These are phyloP conservation scores for Fusarium sublunatum DNA, from an alignment of 2,329 filamentous ascomycete species.

Conservation along the genomic window DNA sequence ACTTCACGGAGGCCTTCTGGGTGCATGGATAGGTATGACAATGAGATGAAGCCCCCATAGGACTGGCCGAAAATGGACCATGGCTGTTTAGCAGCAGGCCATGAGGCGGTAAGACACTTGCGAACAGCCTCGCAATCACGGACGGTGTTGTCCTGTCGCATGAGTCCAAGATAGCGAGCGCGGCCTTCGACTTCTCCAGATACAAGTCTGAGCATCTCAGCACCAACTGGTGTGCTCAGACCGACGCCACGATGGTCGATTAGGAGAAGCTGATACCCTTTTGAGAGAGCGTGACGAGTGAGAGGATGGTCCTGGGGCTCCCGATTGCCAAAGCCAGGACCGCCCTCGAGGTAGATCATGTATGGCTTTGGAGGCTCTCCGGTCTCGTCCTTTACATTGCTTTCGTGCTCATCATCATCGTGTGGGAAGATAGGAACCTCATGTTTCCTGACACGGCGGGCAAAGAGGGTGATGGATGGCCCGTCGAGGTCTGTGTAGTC, in stretches of 20 bases:
- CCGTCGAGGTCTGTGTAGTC: conserved; percentile 74
- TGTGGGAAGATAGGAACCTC: conserved; percentile 68
- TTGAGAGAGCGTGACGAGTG: conserved; percentile 76
- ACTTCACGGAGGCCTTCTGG: conserved; percentile 83
- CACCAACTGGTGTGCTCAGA: conserved; percentile 81
- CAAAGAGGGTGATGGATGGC: conserved; percentile 79
- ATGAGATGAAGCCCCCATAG: conserved; percentile 87
- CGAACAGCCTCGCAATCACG: conserved; percentile 89
- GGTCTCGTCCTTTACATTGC: conserved; percentile 19
- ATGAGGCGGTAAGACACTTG: conserved; percentile 75
- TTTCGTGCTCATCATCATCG: conserved; percentile 44
- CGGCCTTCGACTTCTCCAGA: conserved; percentile 74
- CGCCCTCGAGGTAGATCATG: conserved; percentile 84
- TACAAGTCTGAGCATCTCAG: conserved; percentile 70
- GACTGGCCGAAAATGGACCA: conserved; percentile 93
- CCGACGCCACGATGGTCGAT: conserved; percentile 95
- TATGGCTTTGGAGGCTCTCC: conserved; percentile 61
- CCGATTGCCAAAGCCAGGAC: conserved; percentile 81
- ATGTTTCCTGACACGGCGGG: conserved; percentile 75
- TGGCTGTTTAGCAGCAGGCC: conserved; percentile 74
- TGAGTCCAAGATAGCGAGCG: conserved; percentile 82
- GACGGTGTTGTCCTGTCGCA: conserved; percentile 91
- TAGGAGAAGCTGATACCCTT: conserved; percentile 85
- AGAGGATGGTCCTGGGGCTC: conserved; percentile 79
- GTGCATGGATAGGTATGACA: conserved; percentile 85